Base-by-base conservation (phyloP, 805 yeast genomes). In the Myxozyma monticola region DNA sequence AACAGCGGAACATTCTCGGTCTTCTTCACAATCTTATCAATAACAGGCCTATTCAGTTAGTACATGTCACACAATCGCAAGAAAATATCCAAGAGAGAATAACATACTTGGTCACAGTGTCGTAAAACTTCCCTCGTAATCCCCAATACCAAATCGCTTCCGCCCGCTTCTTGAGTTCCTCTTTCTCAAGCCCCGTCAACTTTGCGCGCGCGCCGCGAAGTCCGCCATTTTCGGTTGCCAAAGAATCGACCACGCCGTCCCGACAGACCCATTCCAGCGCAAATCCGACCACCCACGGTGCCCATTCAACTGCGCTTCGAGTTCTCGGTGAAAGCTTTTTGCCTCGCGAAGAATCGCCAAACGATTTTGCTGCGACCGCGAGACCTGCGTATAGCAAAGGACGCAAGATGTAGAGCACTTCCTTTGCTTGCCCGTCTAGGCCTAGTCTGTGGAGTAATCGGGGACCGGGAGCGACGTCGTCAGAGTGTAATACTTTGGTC, bases 271-370 rank as follows among this genome's bases (percentile, higher is more conserved):
- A 57, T 48, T 71, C 75, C 4, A 69, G 42, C 2, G 60, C 58
- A 8, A 68, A 25, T 3, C 76, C 76, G 14, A 62, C 48, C 2
- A 68, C 35, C 76, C 76, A 71, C 2, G 76, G 76, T 12, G 65
- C 61, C 75, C 75, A 72, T 39, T 63, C 62, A 12, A 49, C 17
- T 31, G 37, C 20, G 17, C 18, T n/a, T 12, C 26, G 8, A 8
- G 25, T 22, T 4, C 34, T 25, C 12, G 14, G 17, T 2, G 25
- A 14, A 3, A 25, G 18, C 17, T 33, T 31, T 28, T 28, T 28
- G 31, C 14, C 12, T 28, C 14, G 31, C 9, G 9, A 14, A 9
- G 31, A 28, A 9, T 28, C 31, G 9, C 9, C 9, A 9, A 28
- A 9, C 9, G 12, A 14, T 9, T 28, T 28, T 10, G 31, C 14